Base-by-base conservation (phyloP, 768 basidiomycete species). In the Collybia mongolica region DNA sequence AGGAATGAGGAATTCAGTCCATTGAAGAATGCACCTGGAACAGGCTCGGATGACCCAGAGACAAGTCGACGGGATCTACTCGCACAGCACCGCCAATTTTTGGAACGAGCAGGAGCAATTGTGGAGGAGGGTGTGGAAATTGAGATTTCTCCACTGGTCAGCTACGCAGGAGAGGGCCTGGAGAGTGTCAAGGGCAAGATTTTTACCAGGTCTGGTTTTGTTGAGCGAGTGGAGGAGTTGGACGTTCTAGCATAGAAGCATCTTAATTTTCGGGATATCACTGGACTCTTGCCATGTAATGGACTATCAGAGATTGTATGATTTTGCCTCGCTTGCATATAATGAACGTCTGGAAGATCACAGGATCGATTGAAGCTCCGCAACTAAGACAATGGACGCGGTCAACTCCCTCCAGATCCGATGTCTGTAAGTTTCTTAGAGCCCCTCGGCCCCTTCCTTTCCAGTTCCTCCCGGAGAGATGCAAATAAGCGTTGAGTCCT, bases 11-110 rank as follows among this genome's bases (percentile, higher is more conserved):
- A 98, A 70, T 99, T 99, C 61, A 94, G 91, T 55, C 96, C 96
- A 29, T 69, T 99, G 66, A 99, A 99, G 77, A 99, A 99, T 62
- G 96, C 94, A 6, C 93, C 94, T 0, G 94, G 94, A 1, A 89
- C 91, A 0, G 88, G 88, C 20, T 76, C 89, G 14, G 96, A 98
- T 65, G 87, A 93, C 63, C 90, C 95, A 14, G 84, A 86, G 51
- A 97, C 97, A 24, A 95, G 93, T 59, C 81, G 94, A 40, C 79
- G 83, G 36, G 96, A 98, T 71, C 75, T 99, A 42, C 79, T 98
- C 46, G 80, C 84, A 23, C 93, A 97, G 72, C 93, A 98, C 65
- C 80, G 69, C 62, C 77, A 90, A 38, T 98, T 91, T 82, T 71
- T 99, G 60, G 83, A 87, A 64, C 65, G 48, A 0, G 88, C 89